Base-by-base conservation (phyloP, 2,329 filamentous ascomycete species). In the Xylariaceae sp. region DNA sequence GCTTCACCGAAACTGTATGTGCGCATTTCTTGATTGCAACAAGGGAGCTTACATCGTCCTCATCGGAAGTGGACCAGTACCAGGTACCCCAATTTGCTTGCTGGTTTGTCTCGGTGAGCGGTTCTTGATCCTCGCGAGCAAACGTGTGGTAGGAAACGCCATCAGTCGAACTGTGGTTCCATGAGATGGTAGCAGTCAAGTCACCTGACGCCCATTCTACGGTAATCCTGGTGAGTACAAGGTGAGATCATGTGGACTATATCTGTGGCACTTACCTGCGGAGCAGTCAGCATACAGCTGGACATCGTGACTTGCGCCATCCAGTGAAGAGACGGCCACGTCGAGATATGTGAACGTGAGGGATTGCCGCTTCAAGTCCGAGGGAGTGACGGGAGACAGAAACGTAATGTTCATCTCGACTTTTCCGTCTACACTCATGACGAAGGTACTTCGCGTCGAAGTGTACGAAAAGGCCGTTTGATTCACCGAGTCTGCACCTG, bases 11-110 rank as follows among this genome's bases (percentile, higher is more conserved):
- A 11, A 26, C 11, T 26, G 11, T 6, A 26, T 26, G 11, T 11
- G 6, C 11, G 22, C 22, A 11, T 11, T 26, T 26, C 22, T 6
- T 26, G 11, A 26, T 26, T 6, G 11, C 22, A 11, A 26, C n/a
- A n/a, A n/a, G 26, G n/a, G n/a, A 29, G 63, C 67, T 57, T 61
- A 70, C 67, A 18, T 72, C 72, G 16, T 62, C 57, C 12, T 72
- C 60, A 39, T 73, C 69, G 19, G 80, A 77, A 3, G 79, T 89
- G 11, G 84, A 81, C 61, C 89, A 89, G 62, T 57, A 61, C 66
- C 90, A 78, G 38, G 78, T 81, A 2, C 89, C 89, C 89, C 89
- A 95, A 66, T 89, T 84, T 0, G 87, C 77, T 50, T 84, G 81
- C 54, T 94, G 83, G 31, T 66, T 66, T 11, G 68, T 67, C 59